Evolutionary conservation across 805 yeast species (phyloP).

Genomic region (Metschnikowia sp.): DNA sequence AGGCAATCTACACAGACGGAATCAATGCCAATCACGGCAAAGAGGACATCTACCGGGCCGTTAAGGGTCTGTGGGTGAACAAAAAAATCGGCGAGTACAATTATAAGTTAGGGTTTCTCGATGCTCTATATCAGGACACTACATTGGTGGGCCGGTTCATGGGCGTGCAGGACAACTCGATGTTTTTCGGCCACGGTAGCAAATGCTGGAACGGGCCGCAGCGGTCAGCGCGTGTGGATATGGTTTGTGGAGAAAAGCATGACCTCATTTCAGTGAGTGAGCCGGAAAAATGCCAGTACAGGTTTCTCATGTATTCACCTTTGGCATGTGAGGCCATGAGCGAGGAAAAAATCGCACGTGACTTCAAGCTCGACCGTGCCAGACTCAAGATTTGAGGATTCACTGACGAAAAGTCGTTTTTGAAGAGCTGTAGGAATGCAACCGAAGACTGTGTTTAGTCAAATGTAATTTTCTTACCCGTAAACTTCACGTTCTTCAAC

Average conservation of each 20-base stretch:
- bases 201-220: slow-evolving; percentile 94
- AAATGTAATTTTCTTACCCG: slow-evolving; percentile 83
- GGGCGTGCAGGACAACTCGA: slow-evolving; percentile 25
- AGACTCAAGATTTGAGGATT: not conserved
- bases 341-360: slow-evolving; percentile 12
- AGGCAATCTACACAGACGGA: slow-evolving; percentile 19
- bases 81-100: slow-evolving; percentile 64
- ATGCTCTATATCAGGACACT: slow-evolving; percentile 49
- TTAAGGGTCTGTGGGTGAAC: slow-evolving; percentile 46
- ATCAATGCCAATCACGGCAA: slow-evolving; percentile 49
- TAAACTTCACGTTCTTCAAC: slow-evolving; percentile 59
- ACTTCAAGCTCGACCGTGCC: slow-evolving; percentile 13
- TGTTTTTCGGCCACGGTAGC: slow-evolving; percentile 59
- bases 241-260: slow-evolving; percentile 63
- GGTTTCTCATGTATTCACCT: slow-evolving; percentile 47
- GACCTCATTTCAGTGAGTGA: slow-evolving; percentile 69
- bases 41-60: slow-evolving; percentile 59
- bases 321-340: slow-evolving; percentile 35
- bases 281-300: slow-evolving; percentile 84
- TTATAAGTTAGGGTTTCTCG: slow-evolving; percentile 60
- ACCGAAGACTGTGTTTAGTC: slow-evolving; percentile 32
- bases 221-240: slow-evolving; percentile 61
- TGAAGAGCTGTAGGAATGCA: not conserved
- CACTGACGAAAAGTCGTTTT: not conserved
- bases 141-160: slow-evolving; percentile 22